Percentiles rank a stretch among this genome's conserved stretches.
These are phyloP conservation scores for Neonectria faginata DNA, from an alignment of 2,329 filamentous ascomycete genomes.

Conservation along the genomic window DNA sequence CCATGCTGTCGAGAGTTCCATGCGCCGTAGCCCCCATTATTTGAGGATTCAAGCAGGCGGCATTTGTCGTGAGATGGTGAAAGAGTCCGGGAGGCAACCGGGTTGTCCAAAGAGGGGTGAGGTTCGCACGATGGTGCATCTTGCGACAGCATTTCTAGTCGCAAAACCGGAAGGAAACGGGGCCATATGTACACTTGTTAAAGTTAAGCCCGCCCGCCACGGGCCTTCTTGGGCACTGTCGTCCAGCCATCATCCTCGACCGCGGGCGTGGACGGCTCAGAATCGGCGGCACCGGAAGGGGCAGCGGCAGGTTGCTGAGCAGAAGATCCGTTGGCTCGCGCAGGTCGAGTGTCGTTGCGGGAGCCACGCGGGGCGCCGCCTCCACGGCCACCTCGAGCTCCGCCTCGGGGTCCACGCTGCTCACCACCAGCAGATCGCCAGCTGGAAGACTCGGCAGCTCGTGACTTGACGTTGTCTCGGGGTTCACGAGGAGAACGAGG, in stretches of 20 bases:
- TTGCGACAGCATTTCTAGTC: conserved; percentile 51
- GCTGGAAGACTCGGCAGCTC: conserved; percentile 68
- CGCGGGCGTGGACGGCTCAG: conserved; percentile 51
- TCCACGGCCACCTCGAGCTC: conserved; percentile 57
- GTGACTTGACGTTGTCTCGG: conserved; percentile 59
- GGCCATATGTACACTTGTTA: conserved; percentile 52
- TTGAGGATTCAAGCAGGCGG: conserved; percentile 33
- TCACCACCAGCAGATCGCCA: conserved; percentile 68
- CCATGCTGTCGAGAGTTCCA: conserved; percentile 15
- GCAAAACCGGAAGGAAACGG: conserved; percentile 50
- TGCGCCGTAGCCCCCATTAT: conserved; percentile 18
- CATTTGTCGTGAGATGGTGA: conserved; percentile 36
- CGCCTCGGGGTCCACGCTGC: conserved; percentile 61
- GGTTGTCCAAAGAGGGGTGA: conserved; percentile 30
- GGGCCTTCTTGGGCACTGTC: conserved; percentile 60
- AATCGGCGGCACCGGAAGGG: conserved; percentile 38
- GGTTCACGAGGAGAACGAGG: conserved; percentile 51
- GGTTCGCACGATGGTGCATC: conserved; percentile 43
- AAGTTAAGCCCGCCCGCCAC: conserved; percentile 49
- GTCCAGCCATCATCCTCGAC: conserved; percentile 73
- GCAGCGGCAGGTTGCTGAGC: conserved; percentile 52
- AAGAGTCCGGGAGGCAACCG: conserved; percentile 35
- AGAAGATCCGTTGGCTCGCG: conserved; percentile 62
- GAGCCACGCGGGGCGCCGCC: conserved; percentile 56
- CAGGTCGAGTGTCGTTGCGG: conserved; percentile 59